phyloP scores from a whole-genome alignment of 2,329 filamentous ascomycete species.

The Sporothrix humicola region DNA sequence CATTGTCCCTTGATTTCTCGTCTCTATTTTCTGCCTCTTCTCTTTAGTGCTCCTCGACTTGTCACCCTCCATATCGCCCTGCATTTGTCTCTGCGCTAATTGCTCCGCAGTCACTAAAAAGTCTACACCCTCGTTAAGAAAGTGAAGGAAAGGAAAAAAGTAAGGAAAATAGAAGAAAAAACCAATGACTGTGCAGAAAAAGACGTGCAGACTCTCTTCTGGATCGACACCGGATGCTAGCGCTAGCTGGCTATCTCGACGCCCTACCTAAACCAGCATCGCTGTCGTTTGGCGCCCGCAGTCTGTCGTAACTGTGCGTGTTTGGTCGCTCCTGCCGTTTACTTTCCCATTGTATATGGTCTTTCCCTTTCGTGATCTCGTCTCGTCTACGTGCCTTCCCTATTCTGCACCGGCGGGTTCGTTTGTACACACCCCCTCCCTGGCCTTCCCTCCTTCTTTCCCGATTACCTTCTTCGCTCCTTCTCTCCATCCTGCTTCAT shows the following conservation, averaged over 20 bases:
- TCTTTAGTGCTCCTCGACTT: constrained; percentile 20
- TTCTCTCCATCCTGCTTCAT: constrained; percentile 17
- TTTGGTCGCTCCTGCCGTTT: not conserved
- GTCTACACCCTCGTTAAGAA: not conserved
- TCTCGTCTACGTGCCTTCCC: constrained; percentile 9
- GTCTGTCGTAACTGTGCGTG: constrained; percentile 15
- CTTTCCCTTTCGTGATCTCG: constrained; percentile 22
- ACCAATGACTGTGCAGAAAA: not conserved
- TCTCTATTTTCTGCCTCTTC: constrained; percentile 9
- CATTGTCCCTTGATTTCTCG: constrained; percentile 11
- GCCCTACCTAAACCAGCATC: not conserved
- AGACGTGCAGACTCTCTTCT: not conserved
- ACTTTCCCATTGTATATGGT: not conserved
- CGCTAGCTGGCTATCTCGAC: not conserved
- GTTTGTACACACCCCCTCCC: constrained; percentile 7
- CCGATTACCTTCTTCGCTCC: constrained; percentile 7
- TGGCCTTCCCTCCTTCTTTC: constrained; percentile 8
- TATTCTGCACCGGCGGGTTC: constrained; percentile 3
- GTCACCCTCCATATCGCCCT: constrained; percentile 22
- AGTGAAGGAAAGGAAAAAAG: not conserved
- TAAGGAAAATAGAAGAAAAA: not conserved
- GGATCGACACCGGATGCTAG: constrained; percentile 12
- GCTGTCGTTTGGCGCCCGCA: not conserved
- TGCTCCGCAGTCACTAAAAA: constrained; percentile 15
- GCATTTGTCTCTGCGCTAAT: constrained; percentile 20